These are phyloP conservation scores for Hirsutella rhossiliensis DNA, from an alignment of 2,329 filamentous ascomycete species.

Conservation along the genomic window DNA sequence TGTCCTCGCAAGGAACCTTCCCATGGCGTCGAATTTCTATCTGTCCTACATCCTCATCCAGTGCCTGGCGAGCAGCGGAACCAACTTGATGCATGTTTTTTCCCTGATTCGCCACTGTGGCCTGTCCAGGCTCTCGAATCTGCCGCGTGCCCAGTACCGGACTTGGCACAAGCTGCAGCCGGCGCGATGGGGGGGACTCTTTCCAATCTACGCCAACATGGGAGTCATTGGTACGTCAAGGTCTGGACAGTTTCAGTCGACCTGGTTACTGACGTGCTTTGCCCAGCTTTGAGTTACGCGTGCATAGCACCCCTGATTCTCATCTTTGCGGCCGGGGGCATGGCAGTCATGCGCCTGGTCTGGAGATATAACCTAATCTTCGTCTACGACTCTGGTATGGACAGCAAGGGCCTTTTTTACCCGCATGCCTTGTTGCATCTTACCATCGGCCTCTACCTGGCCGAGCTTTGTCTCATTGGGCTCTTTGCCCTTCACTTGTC, in stretches of 20 bases:
- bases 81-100: slow-evolving; percentile 56
- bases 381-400: slow-evolving; percentile 68
- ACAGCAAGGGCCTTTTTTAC: slow-evolving; percentile 82
- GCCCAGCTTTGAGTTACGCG: slow-evolving; percentile 66
- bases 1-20: slow-evolving; percentile 62
- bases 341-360: slow-evolving; percentile 73
- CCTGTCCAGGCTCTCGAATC: slow-evolving; percentile 62
- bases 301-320: slow-evolving; percentile 79
- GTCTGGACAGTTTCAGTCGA: too few species aligned
- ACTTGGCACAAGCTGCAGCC: slow-evolving; percentile 64
- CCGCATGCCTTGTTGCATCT: slow-evolving; percentile 80
- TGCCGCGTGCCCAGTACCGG: slow-evolving; percentile 66
- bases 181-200: slow-evolving; percentile 72
- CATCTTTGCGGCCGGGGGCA: slow-evolving; percentile 66
- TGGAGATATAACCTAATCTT: slow-evolving; percentile 88
- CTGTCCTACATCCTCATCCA: slow-evolving; percentile 89
- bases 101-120: slow-evolving; percentile 48
- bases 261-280: background rate
- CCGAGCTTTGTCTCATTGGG: slow-evolving; percentile 72
- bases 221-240: slow-evolving; percentile 58
- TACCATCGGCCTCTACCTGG: slow-evolving; percentile 72
- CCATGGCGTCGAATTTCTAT: slow-evolving; percentile 85
- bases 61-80: slow-evolving; percentile 67
- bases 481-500: slow-evolving; percentile 62
- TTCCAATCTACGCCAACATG: slow-evolving; percentile 73